Conservation (phyloP, 805 yeast species). For the Lachancea cidri region DNA sequence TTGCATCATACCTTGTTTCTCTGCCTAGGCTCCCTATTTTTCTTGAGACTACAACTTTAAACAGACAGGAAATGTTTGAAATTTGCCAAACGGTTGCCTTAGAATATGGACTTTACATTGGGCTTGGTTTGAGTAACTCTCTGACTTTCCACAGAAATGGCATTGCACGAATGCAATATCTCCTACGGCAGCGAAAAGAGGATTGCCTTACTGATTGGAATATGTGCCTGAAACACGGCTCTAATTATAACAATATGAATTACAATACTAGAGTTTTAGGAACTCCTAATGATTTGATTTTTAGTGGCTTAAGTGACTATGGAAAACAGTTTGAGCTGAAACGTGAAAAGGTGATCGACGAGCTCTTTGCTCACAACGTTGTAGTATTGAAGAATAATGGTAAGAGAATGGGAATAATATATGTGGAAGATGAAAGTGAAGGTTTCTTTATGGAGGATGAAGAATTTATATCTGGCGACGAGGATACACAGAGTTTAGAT, state of each 20-base stretch:
- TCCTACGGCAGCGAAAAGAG: constrained; percentile 13
- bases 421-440: constrained; percentile 21
- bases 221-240: constrained; percentile 23
- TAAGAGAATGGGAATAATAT: constrained; percentile 18
- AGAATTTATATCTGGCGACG: constrained; percentile 5
- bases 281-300: constrained; percentile 22
- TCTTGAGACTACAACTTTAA: constrained; percentile 27
- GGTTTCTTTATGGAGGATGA: constrained; percentile 14
- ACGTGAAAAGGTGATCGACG: constrained; percentile 16
- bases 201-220: constrained; percentile 26
- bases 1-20: constrained; percentile 17
- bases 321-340: constrained; percentile 17
- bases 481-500: not conserved
- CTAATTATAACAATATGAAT: constrained; percentile 15
- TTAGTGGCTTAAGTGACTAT: constrained; percentile 12
- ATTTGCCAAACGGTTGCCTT: constrained; percentile 22
- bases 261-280: constrained; percentile 18
- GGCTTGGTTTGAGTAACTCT: constrained; percentile 23
- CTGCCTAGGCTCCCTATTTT: constrained; percentile 27
- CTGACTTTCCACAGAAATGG: constrained; percentile 18
- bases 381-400: constrained; percentile 14
- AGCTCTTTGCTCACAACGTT: constrained; percentile 18
- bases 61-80: constrained; percentile 27
- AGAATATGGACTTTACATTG: constrained; percentile 21
- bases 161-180: constrained; percentile 14